Evolutionary conservation across 768 basidiomycete species (phyloP), one percentile per base, ranked within the genome.

Genomic region (Xerocomellus intermedius): DNA sequence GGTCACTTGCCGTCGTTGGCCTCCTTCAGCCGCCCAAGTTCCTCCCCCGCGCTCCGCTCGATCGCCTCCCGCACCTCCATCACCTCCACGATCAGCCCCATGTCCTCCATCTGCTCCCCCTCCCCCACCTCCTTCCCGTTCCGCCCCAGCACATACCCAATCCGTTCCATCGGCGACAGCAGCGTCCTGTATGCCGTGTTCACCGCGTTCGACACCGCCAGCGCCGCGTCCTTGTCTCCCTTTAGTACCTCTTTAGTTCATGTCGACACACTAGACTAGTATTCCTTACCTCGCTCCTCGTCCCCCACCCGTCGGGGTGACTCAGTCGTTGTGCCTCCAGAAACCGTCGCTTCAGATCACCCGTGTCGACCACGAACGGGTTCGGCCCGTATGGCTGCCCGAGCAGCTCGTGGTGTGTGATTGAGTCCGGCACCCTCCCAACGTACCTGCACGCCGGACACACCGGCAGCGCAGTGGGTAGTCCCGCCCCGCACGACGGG

Each of bases 241-340:
- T 71, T 50, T 52, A 16, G 54, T 55, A 42, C 44, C 30, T n/a
- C 26, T 8, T 59, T 55, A 61, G 61, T 47, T 5, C 21, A 10
- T n/a, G 54, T 59, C 26, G 37, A 32, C 26, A 33, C 21, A n/a
- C 16, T 42, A 52, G 46, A 19, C 42, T 50, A 56, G 32, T 33
- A n/a, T 56, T 43, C 55, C 71, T 50, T 59, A 88, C 89, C 56
- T 79, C 70, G 52, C 84, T 83, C 64, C 82, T 79, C 30, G 83
- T 80, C 33, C 84, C 80, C 87, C 90, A 96, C 13, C 84, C 78
- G 68, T 98, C 94, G 0, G 94, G 94, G 74, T 98, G 94, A 48
- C 91, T 85, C 21, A 82, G 74, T 21, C 83, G 78, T 66, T 96
- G 94, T 4, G 88, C 82, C 43, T 79, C 74, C 33, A 88, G 75